Evolutionary conservation across 208 protist genomes (phyloP), one percentile per base, ranked within the genome.

Genomic region (Trypanosomatidae sp.): DNA sequence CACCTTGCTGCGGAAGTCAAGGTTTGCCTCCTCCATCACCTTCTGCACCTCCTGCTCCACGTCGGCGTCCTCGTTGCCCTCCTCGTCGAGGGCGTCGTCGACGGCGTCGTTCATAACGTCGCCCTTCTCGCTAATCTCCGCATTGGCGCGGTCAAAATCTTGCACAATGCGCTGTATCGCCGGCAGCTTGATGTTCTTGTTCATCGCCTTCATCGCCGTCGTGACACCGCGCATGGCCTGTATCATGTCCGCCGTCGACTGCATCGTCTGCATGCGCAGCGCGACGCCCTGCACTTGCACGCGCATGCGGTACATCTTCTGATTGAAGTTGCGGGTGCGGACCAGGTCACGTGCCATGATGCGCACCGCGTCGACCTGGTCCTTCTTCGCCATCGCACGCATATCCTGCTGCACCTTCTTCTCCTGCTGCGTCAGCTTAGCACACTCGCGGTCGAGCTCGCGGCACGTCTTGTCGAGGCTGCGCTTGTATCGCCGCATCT

Each of bases 311-410:
- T 97, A 97, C 66, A 99, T 95, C 74, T 97, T 97, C 45, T 93
- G 79, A 53, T 81, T 76, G 53, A 97, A 92, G 27, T 79, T 84
- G 25, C 96, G 82, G 16, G 95, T 98, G 28, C 97, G 85, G 5
- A 99, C 97, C 6, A 99, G 71, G 60, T 99, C 97, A 48, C 96
- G 94, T 1, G 97, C 97, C 92, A 98, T 97, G 61, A 99, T 97
- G 52, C 94, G 91, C 4, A 95, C 87, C 3, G 95, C 70, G 25
- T 94, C 88, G 57, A 97, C 94, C 65, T 98, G 95, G 33, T 95
- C 89, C 53, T 96, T 72, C 70, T 97, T 96, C 11, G 97, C 97
- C 61, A 93, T 84, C 52, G 96, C 84, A 61, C 94, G 93, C 71
- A 99, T 98, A 15, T 99, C 97, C 25, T 74, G 71, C 23, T 96